Evolutionary conservation across 805 yeast species (phyloP).

Genomic region (Lipomyces orientalis): DNA sequence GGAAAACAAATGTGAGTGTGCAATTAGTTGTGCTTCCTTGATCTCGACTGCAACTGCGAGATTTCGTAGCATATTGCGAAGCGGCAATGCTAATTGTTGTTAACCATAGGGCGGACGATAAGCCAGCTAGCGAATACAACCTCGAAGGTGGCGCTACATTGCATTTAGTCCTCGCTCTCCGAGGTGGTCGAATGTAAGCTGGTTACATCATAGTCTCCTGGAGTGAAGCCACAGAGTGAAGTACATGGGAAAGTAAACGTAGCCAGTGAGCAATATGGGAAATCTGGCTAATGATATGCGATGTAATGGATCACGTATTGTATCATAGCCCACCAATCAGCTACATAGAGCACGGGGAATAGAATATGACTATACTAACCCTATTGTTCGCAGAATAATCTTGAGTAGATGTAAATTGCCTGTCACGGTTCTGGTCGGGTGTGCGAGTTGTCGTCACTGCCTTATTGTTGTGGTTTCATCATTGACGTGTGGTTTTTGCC

Average conservation of each 20-base stretch:
- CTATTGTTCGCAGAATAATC: not conserved
- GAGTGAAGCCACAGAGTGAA: not conserved
- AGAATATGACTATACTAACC: not conserved
- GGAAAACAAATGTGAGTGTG: slow-evolving; percentile 83
- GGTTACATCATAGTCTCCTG: not conserved
- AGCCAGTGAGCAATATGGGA: not conserved
- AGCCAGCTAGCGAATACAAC: slow-evolving; percentile 73
- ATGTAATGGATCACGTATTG: not conserved
- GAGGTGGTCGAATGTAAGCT: slow-evolving; percentile 67
- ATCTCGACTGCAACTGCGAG: not conserved
- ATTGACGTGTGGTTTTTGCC: not conserved
- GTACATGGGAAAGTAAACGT: not conserved
- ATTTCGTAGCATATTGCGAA: not conserved
- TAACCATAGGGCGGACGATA: slow-evolving; percentile 65
- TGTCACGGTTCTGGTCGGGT: not conserved
- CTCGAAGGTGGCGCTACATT: slow-evolving; percentile 83
- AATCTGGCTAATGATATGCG: not conserved
- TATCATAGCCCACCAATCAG: not conserved
- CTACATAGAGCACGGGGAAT: not conserved
- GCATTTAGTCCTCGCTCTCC: slow-evolving; percentile 87
- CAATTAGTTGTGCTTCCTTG: not conserved
- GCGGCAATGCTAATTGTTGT: not conserved
- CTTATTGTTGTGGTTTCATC: no score
- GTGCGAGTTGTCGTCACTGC: not conserved
- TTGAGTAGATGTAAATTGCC: not conserved